Evolutionary conservation across 371 early-diverging fungal species (phyloP), one percentile per base, ranked within the genome.

Genomic region (Fennellomyces sp.): DNA sequence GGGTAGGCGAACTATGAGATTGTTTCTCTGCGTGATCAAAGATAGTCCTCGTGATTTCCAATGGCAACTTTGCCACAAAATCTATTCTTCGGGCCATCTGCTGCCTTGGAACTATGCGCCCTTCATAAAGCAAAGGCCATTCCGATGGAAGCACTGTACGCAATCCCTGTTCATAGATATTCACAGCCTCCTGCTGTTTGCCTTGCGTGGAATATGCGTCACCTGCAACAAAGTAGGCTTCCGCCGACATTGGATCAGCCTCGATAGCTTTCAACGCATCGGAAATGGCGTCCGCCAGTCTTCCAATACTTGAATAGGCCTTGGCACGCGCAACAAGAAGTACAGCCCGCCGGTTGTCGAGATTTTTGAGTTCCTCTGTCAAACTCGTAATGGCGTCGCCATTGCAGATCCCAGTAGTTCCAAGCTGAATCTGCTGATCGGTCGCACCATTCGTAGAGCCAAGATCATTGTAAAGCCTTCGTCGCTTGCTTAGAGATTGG

Each of bases 101-200:
- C 23, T 45, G n/a, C n/a, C n/a, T 45, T 45, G 45, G 23, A 7
- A 23, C 23, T 45, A 23, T 25, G 1, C 45, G 45, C n/a, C 5
- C 8, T 15, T 45, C 45, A 45, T 45, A 45, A 3, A 45, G 12
- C 4, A 4, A n/a, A 2, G 45, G 45, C 1, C 45, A 45, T 21
- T 23, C 17, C 10, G 21, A 4, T 45, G 45, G 45, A 7, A 21
- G n/a, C 0, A 5, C 45, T 21, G 5, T 45, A 1, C 45, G n/a
- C 23, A 45, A 12, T 8, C 45, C 17, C 17, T n/a, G 45, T n/a
- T 75, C 65, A 58, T 84, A 80, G 5, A 65, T 61, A 1, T 42
- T 36, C 2, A 51, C 55, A 0, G 87, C 84, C 19, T 69, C 65
- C 2, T 68, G 58, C 84, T 85, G 83, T 6, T 84, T 61, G 26